These are phyloP conservation scores for Carex sylvatica DNA, from an alignment of 202 grass and related monocot genomes.

Conservation along the genomic window DNA sequence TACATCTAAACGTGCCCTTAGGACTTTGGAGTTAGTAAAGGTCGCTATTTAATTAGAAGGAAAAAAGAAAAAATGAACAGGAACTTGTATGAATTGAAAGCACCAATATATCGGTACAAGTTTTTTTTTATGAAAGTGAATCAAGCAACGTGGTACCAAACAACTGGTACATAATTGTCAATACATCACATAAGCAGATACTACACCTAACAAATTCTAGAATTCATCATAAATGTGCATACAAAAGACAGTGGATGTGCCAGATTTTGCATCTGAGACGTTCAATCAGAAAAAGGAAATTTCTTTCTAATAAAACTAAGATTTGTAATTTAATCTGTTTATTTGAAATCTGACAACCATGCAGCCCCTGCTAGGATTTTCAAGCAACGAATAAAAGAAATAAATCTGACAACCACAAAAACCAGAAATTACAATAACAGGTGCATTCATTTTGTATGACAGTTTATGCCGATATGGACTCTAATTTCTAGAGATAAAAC, in stretches of 20 bases:
- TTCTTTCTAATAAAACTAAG: neutral
- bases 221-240: too few relatives aligned
- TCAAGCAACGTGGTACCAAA: too few relatives aligned
- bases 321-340: neutral
- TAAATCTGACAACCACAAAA: neutral
- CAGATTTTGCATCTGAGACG: neutral
- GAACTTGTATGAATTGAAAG: conserved; percentile 3
- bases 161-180: too few relatives aligned
- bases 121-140: too few relatives aligned
- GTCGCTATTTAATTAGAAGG: neutral
- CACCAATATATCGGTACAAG: neutral
- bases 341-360: neutral
- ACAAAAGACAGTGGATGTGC: neutral
- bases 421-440: neutral
- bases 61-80: neutral
- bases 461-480: neutral
- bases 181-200: too few relatives aligned
- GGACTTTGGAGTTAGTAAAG: neutral
- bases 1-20: too few relatives aligned
- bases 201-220: too few relatives aligned
- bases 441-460: neutral
- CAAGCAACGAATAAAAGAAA: too few relatives aligned
- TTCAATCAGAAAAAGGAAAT: neutral
- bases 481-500: too few relatives aligned
- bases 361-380: too few relatives aligned